Evolutionary conservation across 208 protist species (phyloP), one percentile per base, ranked within the genome.

Genomic region (Leishmania major): DNA sequence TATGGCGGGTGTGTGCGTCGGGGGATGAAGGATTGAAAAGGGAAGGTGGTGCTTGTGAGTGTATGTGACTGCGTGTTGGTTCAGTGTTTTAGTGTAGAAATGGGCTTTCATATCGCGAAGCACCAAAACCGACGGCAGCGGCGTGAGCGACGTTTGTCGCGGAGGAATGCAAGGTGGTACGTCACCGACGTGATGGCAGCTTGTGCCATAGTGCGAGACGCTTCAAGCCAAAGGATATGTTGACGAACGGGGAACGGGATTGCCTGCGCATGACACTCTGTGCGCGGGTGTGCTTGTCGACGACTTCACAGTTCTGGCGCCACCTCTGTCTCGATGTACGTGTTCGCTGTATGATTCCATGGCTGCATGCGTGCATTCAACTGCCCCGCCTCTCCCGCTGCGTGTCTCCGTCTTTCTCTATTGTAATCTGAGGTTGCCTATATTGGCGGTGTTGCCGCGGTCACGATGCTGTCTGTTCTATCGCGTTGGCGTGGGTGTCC

Each of bases 21-120:
- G 17, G 67, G 15, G 10, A 43, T 59, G 3, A 59, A 22, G 17
- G 37, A 0, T 1, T 8, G n/a, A 66, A 37, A 8, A 17, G 25
- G 5, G n/a, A 64, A 7, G n/a, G 28, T 2, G n/a, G 10, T 8
- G 59, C 10, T 3, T 8, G 15, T 22, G 64, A 69, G 11, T 19
- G 4, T 43, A 45, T 69, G 2, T 69, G 37, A n/a, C 35, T 40
- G 15, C 37, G 35, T 19, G 13, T 43, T 22, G 70, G 28, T 53
- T 43, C 67, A 47, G 40, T 72, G 72, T 53, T 40, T 8, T 59
- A 22, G 73, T 74, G 37, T 74, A 74, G 70, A 37, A 72, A 55
- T 74, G 70, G 45, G 15, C 70, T 51, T 19, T 47, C 25, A 45
- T 74, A 74, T 74, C 28, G 70, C 3, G 25, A 55, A 55, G 55